Conservation (phyloP, 495 filamentous ascomycete species). For the Trichocladium uniseriatum region DNA sequence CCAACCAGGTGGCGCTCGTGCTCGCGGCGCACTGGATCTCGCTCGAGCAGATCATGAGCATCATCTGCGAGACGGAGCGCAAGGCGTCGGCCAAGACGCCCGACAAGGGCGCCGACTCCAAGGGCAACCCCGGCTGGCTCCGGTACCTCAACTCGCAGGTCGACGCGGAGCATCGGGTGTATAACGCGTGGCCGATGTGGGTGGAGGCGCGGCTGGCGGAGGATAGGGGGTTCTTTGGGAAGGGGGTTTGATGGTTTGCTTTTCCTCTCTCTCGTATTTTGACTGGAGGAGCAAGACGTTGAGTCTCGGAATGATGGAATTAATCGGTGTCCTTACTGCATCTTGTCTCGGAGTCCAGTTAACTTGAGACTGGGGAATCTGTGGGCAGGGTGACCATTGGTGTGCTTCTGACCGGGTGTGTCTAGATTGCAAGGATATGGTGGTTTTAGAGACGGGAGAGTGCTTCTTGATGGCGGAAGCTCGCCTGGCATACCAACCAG, state of each 20-base stretch:
- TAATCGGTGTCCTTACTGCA: too few relatives aligned
- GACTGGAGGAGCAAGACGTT: too few relatives aligned
- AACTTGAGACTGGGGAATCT: too few relatives aligned
- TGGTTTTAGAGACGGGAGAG: too few relatives aligned
- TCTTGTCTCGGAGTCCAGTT: too few relatives aligned
- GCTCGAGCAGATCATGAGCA: constrained; percentile 47
- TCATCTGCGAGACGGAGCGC: constrained; percentile 31
- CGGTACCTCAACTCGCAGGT: constrained; percentile 34
- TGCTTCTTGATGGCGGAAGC: too few relatives aligned
- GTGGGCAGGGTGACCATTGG: too few relatives aligned
- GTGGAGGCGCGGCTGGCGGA: constrained; percentile 34
- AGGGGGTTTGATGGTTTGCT: neutral
- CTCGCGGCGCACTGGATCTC: constrained; percentile 51
- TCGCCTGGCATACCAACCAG: too few relatives aligned
- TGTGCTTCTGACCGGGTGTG: too few relatives aligned
- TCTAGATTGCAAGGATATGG: too few relatives aligned
- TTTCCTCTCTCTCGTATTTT: too few relatives aligned
- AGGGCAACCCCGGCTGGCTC: constrained; percentile 34
- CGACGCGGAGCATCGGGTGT: constrained; percentile 27
- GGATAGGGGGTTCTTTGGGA: constrained; percentile 31
- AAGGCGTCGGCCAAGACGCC: constrained; percentile 9
- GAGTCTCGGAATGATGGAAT: too few relatives aligned
- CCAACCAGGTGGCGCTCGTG: constrained; percentile 40
- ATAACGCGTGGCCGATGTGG: constrained; percentile 42
- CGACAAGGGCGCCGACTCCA: neutral